Evolutionary conservation across 768 basidiomycete genomes (phyloP).

Genomic region (Boletus subparvulus): DNA sequence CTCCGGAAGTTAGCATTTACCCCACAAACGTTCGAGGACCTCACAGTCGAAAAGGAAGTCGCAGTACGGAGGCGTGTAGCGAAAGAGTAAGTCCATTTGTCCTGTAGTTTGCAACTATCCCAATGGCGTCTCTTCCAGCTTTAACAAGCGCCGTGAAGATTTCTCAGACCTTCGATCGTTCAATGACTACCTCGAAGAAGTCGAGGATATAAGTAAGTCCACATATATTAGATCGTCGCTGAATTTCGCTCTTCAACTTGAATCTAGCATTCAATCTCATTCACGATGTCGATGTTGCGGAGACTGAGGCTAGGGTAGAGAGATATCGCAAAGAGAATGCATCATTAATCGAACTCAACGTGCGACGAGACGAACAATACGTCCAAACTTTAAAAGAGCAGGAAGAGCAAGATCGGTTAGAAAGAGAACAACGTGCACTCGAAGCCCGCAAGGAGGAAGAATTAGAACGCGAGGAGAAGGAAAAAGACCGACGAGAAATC

Average conservation of each 20-base stretch:
- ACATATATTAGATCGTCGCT: background rate
- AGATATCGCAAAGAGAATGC: constrained; percentile 81
- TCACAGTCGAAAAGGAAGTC: constrained; percentile 92
- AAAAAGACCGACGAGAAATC: constrained; percentile 68
- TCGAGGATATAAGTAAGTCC: constrained; percentile 81
- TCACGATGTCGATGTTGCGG: constrained; percentile 74
- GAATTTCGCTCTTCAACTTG: background rate
- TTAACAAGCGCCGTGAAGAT: constrained; percentile 92
- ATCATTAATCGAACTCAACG: constrained; percentile 77
- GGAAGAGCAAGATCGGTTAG: constrained; percentile 74
- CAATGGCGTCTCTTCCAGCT: constrained; percentile 47
- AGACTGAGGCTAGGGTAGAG: constrained; percentile 82
- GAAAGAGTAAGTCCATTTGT: constrained; percentile 63
- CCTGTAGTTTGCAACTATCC: background rate
- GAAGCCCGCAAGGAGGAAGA: constrained; percentile 69
- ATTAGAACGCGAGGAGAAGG: constrained; percentile 72
- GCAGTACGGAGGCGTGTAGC: constrained; percentile 82
- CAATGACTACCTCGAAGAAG: constrained; percentile 95
- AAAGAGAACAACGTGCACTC: constrained; percentile 66
- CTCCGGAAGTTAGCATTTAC: constrained; percentile 93
- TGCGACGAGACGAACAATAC: constrained; percentile 78
- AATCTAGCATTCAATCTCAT: constrained; percentile 89
- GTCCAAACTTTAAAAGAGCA: constrained; percentile 69
- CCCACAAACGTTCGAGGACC: constrained; percentile 92
- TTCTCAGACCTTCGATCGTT: constrained; percentile 77